These are phyloP conservation scores for Chrysoporthe cubensis DNA, from an alignment of 2,329 filamentous ascomycete species.

Conservation along the genomic window DNA sequence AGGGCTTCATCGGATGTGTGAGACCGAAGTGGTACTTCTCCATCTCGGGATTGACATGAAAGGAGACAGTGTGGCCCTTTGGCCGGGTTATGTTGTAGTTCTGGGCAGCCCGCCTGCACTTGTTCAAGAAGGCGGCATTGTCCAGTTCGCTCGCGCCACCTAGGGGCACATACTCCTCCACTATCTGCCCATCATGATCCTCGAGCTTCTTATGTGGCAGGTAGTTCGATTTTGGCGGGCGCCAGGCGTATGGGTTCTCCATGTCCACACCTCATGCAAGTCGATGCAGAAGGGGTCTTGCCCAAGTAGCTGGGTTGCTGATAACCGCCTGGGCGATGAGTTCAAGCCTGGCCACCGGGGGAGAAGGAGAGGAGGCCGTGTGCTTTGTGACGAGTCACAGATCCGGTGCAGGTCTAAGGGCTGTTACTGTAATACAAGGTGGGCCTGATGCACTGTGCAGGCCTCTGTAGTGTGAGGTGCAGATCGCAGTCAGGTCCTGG, in stretches of 20 bases:
- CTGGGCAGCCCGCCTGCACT: constrained; percentile 60
- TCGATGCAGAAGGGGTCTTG: background rate
- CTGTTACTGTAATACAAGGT: background rate
- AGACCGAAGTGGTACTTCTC: constrained; percentile 97
- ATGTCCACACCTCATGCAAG: constrained; percentile 3
- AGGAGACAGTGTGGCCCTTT: constrained; percentile 88
- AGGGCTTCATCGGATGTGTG: constrained; percentile 98
- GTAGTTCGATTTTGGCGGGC: constrained; percentile 63
- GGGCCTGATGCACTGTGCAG: background rate
- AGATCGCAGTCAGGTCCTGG: background rate
- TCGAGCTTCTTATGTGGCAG: constrained; percentile 53
- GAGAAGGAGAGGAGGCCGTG: too few relatives aligned
- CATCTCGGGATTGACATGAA: constrained; percentile 92
- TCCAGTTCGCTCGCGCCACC: constrained; percentile 56
- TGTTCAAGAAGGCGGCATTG: constrained; percentile 60
- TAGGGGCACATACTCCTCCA: constrained; percentile 57
- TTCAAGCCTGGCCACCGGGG: too few relatives aligned
- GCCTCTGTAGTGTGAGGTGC: background rate
- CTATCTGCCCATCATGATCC: constrained; percentile 53
- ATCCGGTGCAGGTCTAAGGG: background rate
- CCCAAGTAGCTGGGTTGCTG: background rate
- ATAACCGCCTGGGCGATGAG: background rate
- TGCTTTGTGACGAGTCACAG: background rate
- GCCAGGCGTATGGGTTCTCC: constrained; percentile 52
- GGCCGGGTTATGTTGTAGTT: constrained; percentile 76